phyloP scores from a whole-genome alignment of 495 filamentous ascomycete genomes.

The Xylona heveae region DNA sequence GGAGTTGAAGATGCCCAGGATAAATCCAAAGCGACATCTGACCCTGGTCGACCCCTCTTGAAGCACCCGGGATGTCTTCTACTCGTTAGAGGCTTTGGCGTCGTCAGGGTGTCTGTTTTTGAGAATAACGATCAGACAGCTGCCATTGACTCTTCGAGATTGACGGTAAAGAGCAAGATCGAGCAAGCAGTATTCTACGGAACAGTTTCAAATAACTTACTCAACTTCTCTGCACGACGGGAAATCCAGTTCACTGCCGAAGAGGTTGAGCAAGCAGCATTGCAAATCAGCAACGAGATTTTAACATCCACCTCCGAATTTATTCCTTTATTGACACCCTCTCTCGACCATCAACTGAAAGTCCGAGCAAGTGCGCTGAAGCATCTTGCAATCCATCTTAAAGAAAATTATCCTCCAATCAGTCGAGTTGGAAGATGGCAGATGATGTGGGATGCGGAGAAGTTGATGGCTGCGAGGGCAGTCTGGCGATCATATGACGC shows the following conservation, averaged over 20 bases:
- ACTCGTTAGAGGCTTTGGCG: slow-evolving; percentile 57
- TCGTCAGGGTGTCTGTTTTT: slow-evolving; percentile 46
- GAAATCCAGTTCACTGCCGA: slow-evolving; percentile 36
- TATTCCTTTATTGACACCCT: slow-evolving; percentile 46
- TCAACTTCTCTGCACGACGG: slow-evolving; percentile 48
- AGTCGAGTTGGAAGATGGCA: slow-evolving; percentile 49
- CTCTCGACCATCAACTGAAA: slow-evolving; percentile 60
- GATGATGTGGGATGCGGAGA: slow-evolving; percentile 77
- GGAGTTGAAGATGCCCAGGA: slow-evolving; percentile 30
- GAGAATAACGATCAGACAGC: slow-evolving; percentile 24
- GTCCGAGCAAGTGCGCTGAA: slow-evolving; percentile 45
- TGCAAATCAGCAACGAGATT: slow-evolving; percentile 63
- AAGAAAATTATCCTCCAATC: slow-evolving; percentile 29
- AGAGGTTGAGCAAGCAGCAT: slow-evolving; percentile 59
- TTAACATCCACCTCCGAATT: slow-evolving; percentile 51
- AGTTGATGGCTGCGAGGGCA: slow-evolving; percentile 58
- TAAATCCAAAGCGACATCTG: slow-evolving; percentile 18
- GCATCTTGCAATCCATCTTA: slow-evolving; percentile 47
- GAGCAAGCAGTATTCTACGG: slow-evolving; percentile 92
- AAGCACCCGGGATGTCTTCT: slow-evolving; percentile 47
- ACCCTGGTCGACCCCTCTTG: slow-evolving; percentile 27
- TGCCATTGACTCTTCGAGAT: slow-evolving; percentile 17
- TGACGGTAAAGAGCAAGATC: slow-evolving; percentile 70
- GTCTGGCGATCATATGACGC: slow-evolving; percentile 60
- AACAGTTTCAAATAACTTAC: slow-evolving; percentile 50